Conservation (phyloP, 768 basidiomycete genomes). For the Boletus huronensis region DNA sequence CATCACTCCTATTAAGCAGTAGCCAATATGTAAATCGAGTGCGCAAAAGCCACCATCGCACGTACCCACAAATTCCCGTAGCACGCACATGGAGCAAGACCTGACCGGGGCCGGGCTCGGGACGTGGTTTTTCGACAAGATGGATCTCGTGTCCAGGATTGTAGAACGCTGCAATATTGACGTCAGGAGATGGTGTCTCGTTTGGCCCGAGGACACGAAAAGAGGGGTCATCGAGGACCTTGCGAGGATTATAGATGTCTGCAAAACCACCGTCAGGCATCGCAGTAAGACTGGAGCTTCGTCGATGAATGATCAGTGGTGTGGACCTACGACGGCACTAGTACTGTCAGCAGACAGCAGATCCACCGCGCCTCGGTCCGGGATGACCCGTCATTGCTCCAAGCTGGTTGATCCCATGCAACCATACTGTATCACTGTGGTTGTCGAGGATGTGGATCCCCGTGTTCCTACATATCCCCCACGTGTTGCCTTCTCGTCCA, state of each 20-base stretch:
- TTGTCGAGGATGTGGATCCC: too few relatives aligned
- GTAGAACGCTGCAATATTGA: constrained; percentile 63
- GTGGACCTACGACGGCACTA: not conserved
- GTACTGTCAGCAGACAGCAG: constrained; percentile 5
- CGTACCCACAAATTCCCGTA: constrained; percentile 68
- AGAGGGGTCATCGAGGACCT: constrained; percentile 51
- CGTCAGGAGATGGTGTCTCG: constrained; percentile 45
- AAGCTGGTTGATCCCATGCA: not conserved
- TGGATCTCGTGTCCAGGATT: constrained; percentile 62
- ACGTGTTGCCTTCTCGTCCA: too few relatives aligned
- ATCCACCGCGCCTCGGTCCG: not conserved
- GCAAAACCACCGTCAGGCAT: constrained; percentile 31
- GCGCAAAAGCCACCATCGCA: not conserved
- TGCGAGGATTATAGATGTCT: constrained; percentile 52
- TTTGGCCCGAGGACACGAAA: constrained; percentile 51
- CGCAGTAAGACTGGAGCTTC: not conserved
- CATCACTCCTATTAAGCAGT: constrained; percentile 50
- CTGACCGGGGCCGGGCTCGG: constrained; percentile 59
- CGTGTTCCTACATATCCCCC: too few relatives aligned
- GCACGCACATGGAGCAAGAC: constrained; percentile 64
- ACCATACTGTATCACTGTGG: not conserved
- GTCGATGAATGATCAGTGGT: not conserved
- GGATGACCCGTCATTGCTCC: not conserved
- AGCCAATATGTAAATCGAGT: not conserved
- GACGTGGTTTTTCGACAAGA: constrained; percentile 61